Evolutionary conservation across 192 early-diverging fungal genomes (phyloP).

Genomic region (Linnemannia elongata): DNA sequence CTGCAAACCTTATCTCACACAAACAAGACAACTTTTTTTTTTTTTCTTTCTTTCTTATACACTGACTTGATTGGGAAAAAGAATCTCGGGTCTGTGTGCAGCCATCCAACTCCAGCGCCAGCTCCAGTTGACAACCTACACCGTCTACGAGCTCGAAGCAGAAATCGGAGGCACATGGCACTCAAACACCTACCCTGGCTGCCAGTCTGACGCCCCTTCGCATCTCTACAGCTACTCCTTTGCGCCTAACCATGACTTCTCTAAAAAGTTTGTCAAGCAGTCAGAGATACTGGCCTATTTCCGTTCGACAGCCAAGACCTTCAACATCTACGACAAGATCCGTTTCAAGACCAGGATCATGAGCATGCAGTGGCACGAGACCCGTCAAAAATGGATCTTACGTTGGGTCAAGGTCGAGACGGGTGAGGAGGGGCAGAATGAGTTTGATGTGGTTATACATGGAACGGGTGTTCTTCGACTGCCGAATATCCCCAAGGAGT

Average conservation of each 20-base stretch:
- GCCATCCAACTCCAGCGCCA: constrained; percentile 59
- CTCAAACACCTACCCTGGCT: constrained; percentile 57
- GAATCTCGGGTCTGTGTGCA: constrained; percentile 56
- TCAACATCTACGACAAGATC: constrained; percentile 55
- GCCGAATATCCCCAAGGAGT: constrained; percentile 57
- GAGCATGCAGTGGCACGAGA: constrained; percentile 47
- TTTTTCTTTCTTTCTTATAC: neutral
- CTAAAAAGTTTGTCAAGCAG: constrained; percentile 42
- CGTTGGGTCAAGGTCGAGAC: constrained; percentile 20
- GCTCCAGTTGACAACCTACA: constrained; percentile 54
- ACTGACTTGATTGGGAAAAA: neutral
- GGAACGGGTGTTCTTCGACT: constrained; percentile 51
- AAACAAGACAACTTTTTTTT: neutral
- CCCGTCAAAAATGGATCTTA: constrained; percentile 34
- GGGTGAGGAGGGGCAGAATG: constrained; percentile 24
- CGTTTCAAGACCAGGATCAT: constrained; percentile 42
- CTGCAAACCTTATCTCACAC: neutral
- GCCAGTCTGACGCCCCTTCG: constrained; percentile 56
- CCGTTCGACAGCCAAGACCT: constrained; percentile 36
- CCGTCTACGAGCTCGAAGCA: constrained; percentile 54
- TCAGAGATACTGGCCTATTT: constrained; percentile 34
- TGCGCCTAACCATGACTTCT: constrained; percentile 62
- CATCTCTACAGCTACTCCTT: constrained; percentile 63
- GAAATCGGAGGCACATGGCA: constrained; percentile 63
- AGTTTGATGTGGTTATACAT: constrained; percentile 55